phyloP scores from a whole-genome alignment of 306 rosid genomes.

The Dryas alaskensis region DNA sequence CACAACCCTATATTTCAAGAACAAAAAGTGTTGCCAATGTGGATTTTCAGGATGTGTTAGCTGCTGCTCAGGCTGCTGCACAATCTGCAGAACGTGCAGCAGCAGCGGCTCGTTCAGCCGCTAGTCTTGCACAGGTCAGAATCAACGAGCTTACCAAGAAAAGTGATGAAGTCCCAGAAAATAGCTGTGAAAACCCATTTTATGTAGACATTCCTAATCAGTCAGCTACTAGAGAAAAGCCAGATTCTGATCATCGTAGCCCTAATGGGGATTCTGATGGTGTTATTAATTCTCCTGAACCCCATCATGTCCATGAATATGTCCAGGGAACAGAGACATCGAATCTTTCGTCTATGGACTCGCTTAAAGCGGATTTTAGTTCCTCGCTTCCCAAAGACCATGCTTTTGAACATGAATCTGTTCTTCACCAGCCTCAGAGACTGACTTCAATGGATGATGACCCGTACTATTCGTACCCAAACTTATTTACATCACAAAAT shows the following conservation, averaged over 20 bases:
- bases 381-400: slow-evolving; percentile 37
- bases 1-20: slow-evolving; percentile 43
- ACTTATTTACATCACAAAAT: slow-evolving; percentile 63
- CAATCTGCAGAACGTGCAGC: slow-evolving; percentile 93
- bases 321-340: slow-evolving; percentile 38
- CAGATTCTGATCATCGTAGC: slow-evolving; percentile 27
- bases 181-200: slow-evolving; percentile 60
- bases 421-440: slow-evolving; percentile 58
- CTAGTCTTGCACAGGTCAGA: slow-evolving; percentile 77
- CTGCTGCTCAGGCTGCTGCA: slow-evolving; percentile 94
- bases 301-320: slow-evolving; percentile 37
- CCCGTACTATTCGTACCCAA: slow-evolving; percentile 71
- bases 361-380: slow-evolving; percentile 40
- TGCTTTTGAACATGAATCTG: slow-evolving; percentile 28
- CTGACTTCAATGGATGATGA: slow-evolving; percentile 79
- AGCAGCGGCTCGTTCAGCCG: slow-evolving; percentile 85
- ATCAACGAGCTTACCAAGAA: slow-evolving; percentile 65
- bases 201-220: slow-evolving; percentile 31
- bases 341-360: slow-evolving; percentile 38
- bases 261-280: slow-evolving; percentile 26
- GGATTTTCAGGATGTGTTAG: slow-evolving; percentile 81
- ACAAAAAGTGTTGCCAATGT: slow-evolving; percentile 43
- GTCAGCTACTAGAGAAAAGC: slow-evolving; percentile 32
- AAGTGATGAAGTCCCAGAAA: slow-evolving; percentile 36
- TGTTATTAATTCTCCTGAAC: slow-evolving; percentile 21